These are phyloP conservation scores for Vaccinium corymbosum DNA, from an alignment of 148 eudicot genomes.

Conservation along the genomic window DNA sequence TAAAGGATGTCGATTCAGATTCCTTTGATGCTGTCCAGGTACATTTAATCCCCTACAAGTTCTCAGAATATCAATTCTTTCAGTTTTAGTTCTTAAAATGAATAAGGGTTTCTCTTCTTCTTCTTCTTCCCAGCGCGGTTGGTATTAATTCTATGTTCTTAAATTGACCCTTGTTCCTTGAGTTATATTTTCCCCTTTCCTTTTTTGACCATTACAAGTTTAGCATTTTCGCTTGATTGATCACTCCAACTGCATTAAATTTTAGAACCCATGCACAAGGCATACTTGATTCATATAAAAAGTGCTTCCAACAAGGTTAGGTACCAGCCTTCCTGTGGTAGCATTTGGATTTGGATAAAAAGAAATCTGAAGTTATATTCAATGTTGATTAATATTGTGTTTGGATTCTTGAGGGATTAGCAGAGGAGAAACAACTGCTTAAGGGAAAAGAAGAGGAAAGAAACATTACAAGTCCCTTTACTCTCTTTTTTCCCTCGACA, in stretches of 20 bases:
- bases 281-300: not conserved
- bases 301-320: not conserved
- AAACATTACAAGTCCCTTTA: not conserved
- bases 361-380: not conserved
- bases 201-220: not conserved
- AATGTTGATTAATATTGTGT: not conserved
- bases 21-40: constrained; percentile 97
- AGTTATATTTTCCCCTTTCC: not conserved
- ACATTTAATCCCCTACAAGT: not conserved
- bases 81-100: not conserved
- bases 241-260: not conserved
- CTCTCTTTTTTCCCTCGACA: not conserved
- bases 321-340: not conserved
- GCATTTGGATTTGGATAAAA: not conserved
- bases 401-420: not conserved
- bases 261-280: not conserved
- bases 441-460: not conserved
- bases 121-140: no score
- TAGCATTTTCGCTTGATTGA: not conserved
- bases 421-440: not conserved
- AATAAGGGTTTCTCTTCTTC: not conserved
- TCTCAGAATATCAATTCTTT: not conserved
- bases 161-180: not conserved
- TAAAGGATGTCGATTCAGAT: constrained; percentile 75
- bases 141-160: not conserved